These are phyloP conservation scores for Teunomyces aglyptinius DNA, from an alignment of 805 yeast species.

Conservation along the genomic window DNA sequence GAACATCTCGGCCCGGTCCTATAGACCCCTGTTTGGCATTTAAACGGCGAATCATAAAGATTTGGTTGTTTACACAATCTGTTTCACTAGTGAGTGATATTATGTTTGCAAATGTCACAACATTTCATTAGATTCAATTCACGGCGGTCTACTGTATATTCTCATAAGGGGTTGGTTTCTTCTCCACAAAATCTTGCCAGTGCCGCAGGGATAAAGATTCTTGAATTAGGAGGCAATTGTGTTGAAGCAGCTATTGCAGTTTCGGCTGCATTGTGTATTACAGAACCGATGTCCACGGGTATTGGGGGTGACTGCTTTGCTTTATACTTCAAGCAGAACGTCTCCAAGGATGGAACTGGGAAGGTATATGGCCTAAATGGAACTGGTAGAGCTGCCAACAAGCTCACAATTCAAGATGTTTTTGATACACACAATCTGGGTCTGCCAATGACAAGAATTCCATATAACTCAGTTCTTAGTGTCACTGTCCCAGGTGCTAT, in stretches of 20 bases:
- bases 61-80: too few species aligned
- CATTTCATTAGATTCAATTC: constrained; percentile 40
- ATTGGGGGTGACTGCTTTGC: constrained; percentile 70
- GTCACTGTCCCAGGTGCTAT: constrained; percentile 78
- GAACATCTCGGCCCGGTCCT: neutral
- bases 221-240: constrained; percentile 71
- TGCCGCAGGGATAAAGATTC: constrained; percentile 65
- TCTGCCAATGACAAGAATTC: constrained; percentile 49
- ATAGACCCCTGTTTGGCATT: neutral
- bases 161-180: constrained; percentile 69
- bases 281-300: constrained; percentile 63
- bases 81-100: too few species aligned
- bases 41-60: too few species aligned
- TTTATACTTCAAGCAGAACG: constrained; percentile 46
- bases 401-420: constrained; percentile 48
- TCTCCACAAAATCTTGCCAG: constrained; percentile 77
- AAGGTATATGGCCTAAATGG: constrained; percentile 70
- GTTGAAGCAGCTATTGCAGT: constrained; percentile 65
- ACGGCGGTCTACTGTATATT: constrained; percentile 71
- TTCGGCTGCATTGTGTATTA: constrained; percentile 52
- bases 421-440: constrained; percentile 37
- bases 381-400: constrained; percentile 65
- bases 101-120: constrained; percentile 1
- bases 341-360: constrained; percentile 32
- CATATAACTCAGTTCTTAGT: constrained; percentile 51